These are phyloP conservation scores for Monosporascus sp. DNA, from an alignment of 2,329 filamentous ascomycete genomes.

Conservation along the genomic window DNA sequence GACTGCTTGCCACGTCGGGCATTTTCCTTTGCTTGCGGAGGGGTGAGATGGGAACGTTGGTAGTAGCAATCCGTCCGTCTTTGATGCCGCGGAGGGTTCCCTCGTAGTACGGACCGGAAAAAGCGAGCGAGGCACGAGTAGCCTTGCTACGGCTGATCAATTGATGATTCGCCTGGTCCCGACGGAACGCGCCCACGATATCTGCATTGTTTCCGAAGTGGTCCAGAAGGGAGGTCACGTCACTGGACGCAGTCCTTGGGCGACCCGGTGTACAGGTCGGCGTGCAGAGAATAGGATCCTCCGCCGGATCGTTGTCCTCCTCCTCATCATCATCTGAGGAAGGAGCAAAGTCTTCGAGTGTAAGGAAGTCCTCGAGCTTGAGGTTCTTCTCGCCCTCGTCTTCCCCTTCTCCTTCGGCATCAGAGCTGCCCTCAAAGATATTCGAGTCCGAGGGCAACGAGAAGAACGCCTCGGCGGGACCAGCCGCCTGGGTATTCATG, in stretches of 20 bases:
- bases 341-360: constrained; percentile 54
- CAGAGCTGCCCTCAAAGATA: constrained; percentile 30
- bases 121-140: constrained; percentile 56
- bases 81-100: constrained; percentile 59
- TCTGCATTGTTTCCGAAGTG: constrained; percentile 62
- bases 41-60: constrained; percentile 63
- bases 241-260: constrained; percentile 42
- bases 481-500: constrained; percentile 60
- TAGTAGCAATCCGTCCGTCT: constrained; percentile 59
- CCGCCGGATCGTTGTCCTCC: constrained; percentile 36
- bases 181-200: constrained; percentile 74
- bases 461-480: constrained; percentile 71
- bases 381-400: constrained; percentile 61
- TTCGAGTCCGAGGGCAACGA: constrained; percentile 59
- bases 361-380: constrained; percentile 68
- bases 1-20: constrained; percentile 42
- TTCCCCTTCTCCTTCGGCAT: constrained; percentile 51
- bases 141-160: constrained; percentile 55
- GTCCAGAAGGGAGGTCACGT: constrained; percentile 51
- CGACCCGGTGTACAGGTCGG: constrained; percentile 34
- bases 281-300: constrained; percentile 42
- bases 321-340: constrained; percentile 56
- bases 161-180: constrained; percentile 57
- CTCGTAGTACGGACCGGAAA: constrained; percentile 54
- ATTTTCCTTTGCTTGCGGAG: constrained; percentile 52